Percentiles rank a stretch among this genome's conserved stretches.
Conservation (phyloP, 2,329 filamentous ascomycete genomes). For the Phyllosticta capitalensis region DNA sequence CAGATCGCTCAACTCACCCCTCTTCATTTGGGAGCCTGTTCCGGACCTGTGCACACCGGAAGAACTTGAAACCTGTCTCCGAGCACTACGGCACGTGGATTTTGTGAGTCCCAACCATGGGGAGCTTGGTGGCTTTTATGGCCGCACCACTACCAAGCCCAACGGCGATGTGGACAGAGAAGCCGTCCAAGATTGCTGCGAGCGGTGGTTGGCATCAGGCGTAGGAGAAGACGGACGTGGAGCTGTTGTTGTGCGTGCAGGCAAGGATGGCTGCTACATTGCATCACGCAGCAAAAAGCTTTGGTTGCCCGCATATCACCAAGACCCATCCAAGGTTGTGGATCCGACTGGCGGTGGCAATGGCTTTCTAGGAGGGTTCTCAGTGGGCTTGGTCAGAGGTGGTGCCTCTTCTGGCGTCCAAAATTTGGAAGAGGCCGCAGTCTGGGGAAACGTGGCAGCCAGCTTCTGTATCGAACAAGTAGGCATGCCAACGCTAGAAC, state of each 20-base stretch:
- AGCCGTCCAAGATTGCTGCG: constrained; percentile 32
- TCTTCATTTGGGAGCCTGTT: constrained; percentile 93
- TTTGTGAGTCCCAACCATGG: constrained; percentile 72
- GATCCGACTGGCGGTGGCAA: constrained; percentile 95
- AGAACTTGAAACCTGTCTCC: constrained; percentile 43
- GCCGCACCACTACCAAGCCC: constrained; percentile 25
- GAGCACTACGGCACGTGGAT: constrained; percentile 46
- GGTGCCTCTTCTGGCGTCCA: constrained; percentile 37
- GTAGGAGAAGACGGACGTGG: constrained; percentile 30
- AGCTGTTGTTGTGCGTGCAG: constrained; percentile 60
- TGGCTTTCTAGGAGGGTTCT: constrained; percentile 62
- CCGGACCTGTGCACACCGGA: constrained; percentile 75
- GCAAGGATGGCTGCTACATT: constrained; percentile 60
- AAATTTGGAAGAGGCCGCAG: constrained; percentile 58
- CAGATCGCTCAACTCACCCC: constrained; percentile 39
- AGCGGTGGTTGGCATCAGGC: constrained; percentile 27
- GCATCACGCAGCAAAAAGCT: constrained; percentile 30
- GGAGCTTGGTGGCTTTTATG: constrained; percentile 83
- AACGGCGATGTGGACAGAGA: constrained; percentile 26
- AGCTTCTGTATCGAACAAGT: constrained; percentile 94
- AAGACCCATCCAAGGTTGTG: constrained; percentile 49
- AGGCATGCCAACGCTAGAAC: constrained; percentile 57
- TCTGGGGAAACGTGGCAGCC: constrained; percentile 73
- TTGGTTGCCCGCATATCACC: constrained; percentile 75
- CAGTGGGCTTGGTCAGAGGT: constrained; percentile 44